Conservation (phyloP, 768 basidiomycete genomes). For the Boletus vinaceobasis region DNA sequence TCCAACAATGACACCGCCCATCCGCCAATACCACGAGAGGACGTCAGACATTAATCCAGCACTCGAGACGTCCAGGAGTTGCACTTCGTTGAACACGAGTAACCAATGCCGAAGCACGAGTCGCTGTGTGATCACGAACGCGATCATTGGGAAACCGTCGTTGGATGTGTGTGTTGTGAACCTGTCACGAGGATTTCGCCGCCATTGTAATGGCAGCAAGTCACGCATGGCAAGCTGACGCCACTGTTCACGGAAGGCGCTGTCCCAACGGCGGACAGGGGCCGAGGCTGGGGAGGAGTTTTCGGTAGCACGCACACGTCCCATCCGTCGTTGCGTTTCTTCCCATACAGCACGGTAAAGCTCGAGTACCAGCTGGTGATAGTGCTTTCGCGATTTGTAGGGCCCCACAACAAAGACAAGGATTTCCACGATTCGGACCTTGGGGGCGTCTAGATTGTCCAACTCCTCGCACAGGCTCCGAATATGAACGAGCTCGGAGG, state of each 20-base stretch:
- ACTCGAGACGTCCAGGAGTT: constrained; percentile 58
- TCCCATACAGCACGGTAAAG: not conserved
- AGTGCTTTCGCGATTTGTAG: not conserved
- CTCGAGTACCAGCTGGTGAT: not conserved
- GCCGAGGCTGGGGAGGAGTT: not conserved
- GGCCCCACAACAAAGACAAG: not conserved
- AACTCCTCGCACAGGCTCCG: constrained; percentile 19
- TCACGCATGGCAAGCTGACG: not conserved
- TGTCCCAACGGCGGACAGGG: not conserved
- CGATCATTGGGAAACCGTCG: constrained; percentile 19
- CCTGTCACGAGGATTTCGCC: constrained; percentile 14
- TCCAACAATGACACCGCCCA: constrained; percentile 50
- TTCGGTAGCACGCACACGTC: not conserved
- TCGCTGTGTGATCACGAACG: constrained; percentile 43
- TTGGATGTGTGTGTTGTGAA: constrained; percentile 14
- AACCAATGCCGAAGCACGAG: constrained; percentile 48
- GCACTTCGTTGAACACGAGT: constrained; percentile 50
- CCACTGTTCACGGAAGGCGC: constrained; percentile 25
- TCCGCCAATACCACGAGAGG: constrained; percentile 59
- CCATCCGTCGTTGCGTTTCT: not conserved
- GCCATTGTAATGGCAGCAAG: constrained; percentile 28
- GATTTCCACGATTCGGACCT: constrained; percentile 33
- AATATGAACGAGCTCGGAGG: not conserved
- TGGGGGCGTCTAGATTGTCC: constrained; percentile 37
- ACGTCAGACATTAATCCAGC: constrained; percentile 50